Percentiles rank a stretch among this genome's conserved stretches.
These are phyloP conservation scores for Monosporascus sp. DNA, from an alignment of 2,329 filamentous ascomycete species.

Conservation along the genomic window DNA sequence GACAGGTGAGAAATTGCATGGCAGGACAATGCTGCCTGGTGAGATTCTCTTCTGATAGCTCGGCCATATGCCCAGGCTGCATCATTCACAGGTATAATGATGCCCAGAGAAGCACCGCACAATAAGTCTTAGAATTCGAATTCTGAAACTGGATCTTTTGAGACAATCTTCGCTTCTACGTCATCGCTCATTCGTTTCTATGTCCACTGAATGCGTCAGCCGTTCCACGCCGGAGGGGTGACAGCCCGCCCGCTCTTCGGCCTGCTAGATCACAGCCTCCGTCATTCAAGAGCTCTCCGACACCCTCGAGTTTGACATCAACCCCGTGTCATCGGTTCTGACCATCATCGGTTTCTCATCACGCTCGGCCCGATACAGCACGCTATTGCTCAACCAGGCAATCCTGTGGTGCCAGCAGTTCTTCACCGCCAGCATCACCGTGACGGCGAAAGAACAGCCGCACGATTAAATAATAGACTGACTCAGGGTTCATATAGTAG, in stretches of 20 bases:
- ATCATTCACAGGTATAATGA: too few species aligned
- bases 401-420: constrained; percentile 18
- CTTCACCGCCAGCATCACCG: constrained; percentile 30
- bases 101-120: too few species aligned
- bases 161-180: too few species aligned
- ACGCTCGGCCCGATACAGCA: neutral
- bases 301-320: neutral
- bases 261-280: neutral
- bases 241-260: neutral
- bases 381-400: neutral
- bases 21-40: too few species aligned
- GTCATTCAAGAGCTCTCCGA: neutral
- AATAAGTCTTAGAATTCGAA: too few species aligned
- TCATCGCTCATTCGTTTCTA: neutral
- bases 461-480: constrained; percentile 32
- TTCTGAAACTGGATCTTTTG: too few species aligned
- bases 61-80: too few species aligned
- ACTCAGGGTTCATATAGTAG: constrained; percentile 28
- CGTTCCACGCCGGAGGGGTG: neutral
- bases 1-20: too few species aligned
- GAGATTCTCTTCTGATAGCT: too few species aligned
- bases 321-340: neutral
- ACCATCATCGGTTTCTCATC: neutral
- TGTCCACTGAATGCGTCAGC: neutral
- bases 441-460: constrained; percentile 28